Evolutionary conservation across 164 flowering plant genomes (phyloP).

Genomic region (Cinnamomum micranthum): DNA sequence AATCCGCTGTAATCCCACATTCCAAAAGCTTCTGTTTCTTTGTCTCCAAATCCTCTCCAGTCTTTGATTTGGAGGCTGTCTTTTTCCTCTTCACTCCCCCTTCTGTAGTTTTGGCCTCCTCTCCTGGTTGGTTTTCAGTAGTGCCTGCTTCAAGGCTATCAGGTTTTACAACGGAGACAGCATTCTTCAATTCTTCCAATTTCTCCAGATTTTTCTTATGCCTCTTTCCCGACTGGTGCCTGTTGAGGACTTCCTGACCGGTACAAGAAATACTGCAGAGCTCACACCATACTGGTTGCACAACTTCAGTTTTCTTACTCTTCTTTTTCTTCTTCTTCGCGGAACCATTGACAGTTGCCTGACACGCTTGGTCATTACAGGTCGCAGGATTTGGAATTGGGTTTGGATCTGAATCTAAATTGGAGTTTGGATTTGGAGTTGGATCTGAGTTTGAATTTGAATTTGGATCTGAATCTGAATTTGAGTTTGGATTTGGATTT

Average conservation of each 20-base stretch:
- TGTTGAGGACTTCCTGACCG: slow-evolving; percentile 40
- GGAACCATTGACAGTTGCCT: slow-evolving; percentile 5
- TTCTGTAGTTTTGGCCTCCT: slow-evolving; percentile 7
- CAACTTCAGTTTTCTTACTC: slow-evolving; percentile 36
- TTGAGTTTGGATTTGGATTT: too few relatives aligned
- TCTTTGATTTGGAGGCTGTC: slow-evolving; percentile 10
- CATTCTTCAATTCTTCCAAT: slow-evolving; percentile 8
- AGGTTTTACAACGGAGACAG: neutral
- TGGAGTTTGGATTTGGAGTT: too few relatives aligned
- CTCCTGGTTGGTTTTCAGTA: slow-evolving; percentile 19
- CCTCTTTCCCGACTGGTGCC: slow-evolving; percentile 54
- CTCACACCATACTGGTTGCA: slow-evolving; percentile 52
- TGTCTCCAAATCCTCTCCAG: slow-evolving; percentile 41
- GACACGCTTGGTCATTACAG: slow-evolving; percentile 17
- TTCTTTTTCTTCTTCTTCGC: slow-evolving; percentile 25
- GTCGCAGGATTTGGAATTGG: neutral
- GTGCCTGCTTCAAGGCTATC: slow-evolving; percentile 29
- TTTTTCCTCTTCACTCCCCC: slow-evolving; percentile 21
- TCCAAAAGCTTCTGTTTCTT: slow-evolving; percentile 50
- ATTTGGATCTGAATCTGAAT: too few relatives aligned
- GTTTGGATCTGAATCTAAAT: slow-evolving; percentile 12
- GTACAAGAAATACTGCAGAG: slow-evolving; percentile 50
- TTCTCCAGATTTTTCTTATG: slow-evolving; percentile 53
- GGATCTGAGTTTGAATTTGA: too few relatives aligned
- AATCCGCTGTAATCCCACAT: slow-evolving; percentile 48